Evolutionary conservation across 352 stramenopile species (phyloP), one percentile per base, ranked within the genome.

Genomic region (Phytophthora megakarya): DNA sequence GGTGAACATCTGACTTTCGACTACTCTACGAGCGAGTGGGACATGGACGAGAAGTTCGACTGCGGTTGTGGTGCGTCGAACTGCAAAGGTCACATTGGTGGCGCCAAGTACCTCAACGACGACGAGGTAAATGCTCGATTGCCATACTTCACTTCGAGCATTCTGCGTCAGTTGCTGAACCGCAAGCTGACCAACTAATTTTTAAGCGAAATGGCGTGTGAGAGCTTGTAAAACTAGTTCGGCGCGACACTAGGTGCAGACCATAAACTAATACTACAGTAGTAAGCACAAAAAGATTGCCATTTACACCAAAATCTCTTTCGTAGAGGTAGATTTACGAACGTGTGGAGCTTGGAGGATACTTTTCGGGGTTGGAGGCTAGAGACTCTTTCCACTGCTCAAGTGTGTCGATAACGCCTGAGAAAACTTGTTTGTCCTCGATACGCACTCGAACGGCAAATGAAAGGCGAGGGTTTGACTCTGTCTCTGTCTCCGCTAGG

Each of bases 11-110:
- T 96, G 26, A 88, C 76, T 5, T 96, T 96, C 55, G 89, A 97
- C 73, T 97, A 97, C 76, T 81, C 81, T 51, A 95, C 87, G 54
- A 97, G 84, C 56, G 89, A 97, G 62, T 97, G 89, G 89, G 87
- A 97, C 72, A 97, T 97, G 89, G 86, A 97, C 58, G 86, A 94
- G 60, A 95, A 95, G 61, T 97, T 97, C 25, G 73, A 86, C 51
- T 97, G 89, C 67, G 78, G 78, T 35, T 97, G 89, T 56, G 84
- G 87, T 43, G 74, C 81, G 22, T 42, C 64, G 3, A 78, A 72
- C 11, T 93, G 85, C 56, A 76, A 75, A 26, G 80, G 82, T 19
- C 73, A 93, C 70, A 86, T 96, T 32, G 73, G 78, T 13, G 89
- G 89, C 5, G 89, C 89, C 55, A 95, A 95, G 72, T 86, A 93